Evolutionary conservation across 2,329 filamentous ascomycete genomes (phyloP).

Genomic region (Fusarium mundagurra): DNA sequence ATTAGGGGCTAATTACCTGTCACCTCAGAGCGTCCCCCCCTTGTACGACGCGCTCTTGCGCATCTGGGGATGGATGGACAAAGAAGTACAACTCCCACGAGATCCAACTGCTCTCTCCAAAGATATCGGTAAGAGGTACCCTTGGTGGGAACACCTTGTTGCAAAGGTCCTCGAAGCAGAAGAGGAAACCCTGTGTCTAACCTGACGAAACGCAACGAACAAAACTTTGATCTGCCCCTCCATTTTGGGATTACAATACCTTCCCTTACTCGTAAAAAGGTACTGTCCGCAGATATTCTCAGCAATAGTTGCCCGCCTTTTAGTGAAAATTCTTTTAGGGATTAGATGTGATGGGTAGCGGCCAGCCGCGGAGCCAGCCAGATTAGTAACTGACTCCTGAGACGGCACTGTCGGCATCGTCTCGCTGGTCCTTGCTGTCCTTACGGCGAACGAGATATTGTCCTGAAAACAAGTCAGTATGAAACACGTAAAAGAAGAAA

Average conservation of each 20-base stretch:
- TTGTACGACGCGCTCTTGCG: constrained; percentile 47
- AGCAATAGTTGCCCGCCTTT: constrained; percentile 43
- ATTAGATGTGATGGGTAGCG: constrained; percentile 19
- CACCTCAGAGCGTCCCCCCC: constrained; percentile 52
- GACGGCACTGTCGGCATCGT: constrained; percentile 52
- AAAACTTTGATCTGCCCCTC: constrained; percentile 21
- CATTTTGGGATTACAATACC: constrained; percentile 18
- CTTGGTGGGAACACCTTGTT: constrained; percentile 56
- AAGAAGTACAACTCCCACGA: constrained; percentile 35
- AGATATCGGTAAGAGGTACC: constrained; percentile 43
- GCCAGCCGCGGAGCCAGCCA: constrained; percentile 4
- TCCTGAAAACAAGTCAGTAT: constrained; percentile 42
- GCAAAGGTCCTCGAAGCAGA: constrained; percentile 45
- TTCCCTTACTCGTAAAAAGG: background rate
- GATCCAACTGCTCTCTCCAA: constrained; percentile 25
- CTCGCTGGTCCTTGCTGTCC: constrained; percentile 42
- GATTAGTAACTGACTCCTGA: constrained; percentile 43
- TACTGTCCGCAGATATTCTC: constrained; percentile 32
- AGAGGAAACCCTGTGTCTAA: constrained; percentile 51
- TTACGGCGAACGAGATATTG: constrained; percentile 52
- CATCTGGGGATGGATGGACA: constrained; percentile 50
- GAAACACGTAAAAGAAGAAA: constrained; percentile 14
- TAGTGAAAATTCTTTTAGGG: constrained; percentile 33
- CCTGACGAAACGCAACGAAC: constrained; percentile 40
- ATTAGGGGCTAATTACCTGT: constrained; percentile 31